Percentiles rank a stretch among this genome's conserved stretches.
Evolutionary conservation across 768 basidiomycete species (phyloP).

Genomic region (Termitomyces titanicus): DNA sequence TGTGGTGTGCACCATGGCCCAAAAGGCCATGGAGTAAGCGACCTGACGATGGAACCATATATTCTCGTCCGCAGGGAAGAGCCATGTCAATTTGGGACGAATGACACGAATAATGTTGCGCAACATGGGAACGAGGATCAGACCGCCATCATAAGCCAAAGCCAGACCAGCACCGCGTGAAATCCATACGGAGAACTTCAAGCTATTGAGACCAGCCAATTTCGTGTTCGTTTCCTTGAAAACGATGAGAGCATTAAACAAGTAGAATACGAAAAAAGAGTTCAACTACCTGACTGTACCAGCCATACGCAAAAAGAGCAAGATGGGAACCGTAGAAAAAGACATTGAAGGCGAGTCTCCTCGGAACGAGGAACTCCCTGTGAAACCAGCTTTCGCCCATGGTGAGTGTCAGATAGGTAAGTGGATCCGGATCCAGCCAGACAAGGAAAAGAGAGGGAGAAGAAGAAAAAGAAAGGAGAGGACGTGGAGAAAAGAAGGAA

Average conservation of each 20-base stretch:
- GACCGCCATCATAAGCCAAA: constrained; percentile 80
- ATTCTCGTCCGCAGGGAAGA: constrained; percentile 91
- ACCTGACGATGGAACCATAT: constrained; percentile 96
- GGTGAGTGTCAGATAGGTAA: constrained; percentile 22
- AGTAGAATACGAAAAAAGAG: not conserved
- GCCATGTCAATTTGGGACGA: constrained; percentile 75
- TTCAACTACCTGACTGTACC: constrained; percentile 70
- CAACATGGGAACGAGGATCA: constrained; percentile 87
- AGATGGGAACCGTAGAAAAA: constrained; percentile 81
- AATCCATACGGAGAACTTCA: constrained; percentile 83
- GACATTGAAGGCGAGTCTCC: constrained; percentile 69
- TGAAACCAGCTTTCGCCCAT: constrained; percentile 76
- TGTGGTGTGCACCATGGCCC: constrained; percentile 89
- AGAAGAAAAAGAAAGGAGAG: constrained; percentile 17
- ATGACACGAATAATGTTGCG: constrained; percentile 84
- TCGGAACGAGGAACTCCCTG: constrained; percentile 59
- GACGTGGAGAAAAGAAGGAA: constrained; percentile 10
- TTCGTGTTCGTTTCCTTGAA: constrained; percentile 54
- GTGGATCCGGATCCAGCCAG: constrained; percentile 55
- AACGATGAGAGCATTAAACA: not conserved
- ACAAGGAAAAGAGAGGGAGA: constrained; percentile 22
- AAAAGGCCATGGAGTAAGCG: constrained; percentile 92
- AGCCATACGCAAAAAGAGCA: constrained; percentile 79
- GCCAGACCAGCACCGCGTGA: constrained; percentile 92
- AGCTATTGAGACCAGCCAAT: constrained; percentile 72